phyloP scores from a whole-genome alignment of 306 rosid species.

The Malus orientalis region DNA sequence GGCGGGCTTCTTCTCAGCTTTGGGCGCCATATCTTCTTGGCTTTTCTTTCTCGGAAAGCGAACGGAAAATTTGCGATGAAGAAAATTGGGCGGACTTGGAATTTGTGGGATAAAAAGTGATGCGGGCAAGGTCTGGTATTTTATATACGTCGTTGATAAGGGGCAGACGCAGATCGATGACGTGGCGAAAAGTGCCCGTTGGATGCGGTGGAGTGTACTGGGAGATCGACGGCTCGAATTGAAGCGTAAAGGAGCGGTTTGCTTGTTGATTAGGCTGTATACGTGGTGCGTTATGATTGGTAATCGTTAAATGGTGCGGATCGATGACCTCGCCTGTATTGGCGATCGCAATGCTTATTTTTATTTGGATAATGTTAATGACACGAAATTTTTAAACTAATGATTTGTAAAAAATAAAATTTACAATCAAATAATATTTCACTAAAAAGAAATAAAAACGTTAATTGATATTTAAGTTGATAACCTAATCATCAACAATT shows the following conservation, averaged over 20 bases:
- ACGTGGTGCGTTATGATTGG: background rate
- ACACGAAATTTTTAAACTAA: too few species aligned
- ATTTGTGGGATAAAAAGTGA: rapidly evolving
- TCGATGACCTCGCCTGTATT: background rate
- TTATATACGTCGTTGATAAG: background rate
- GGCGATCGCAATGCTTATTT: background rate
- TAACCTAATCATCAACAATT: too few species aligned
- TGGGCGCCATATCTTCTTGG: constrained; percentile 49
- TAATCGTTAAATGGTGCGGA: background rate
- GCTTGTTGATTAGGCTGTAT: background rate
- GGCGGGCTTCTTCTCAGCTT: constrained; percentile 68
- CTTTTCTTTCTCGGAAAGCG: background rate
- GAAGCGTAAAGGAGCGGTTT: background rate
- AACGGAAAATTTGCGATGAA: background rate
- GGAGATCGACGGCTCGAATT: background rate
- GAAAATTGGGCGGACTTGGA: background rate
- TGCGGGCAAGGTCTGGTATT: background rate
- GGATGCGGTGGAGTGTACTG: background rate
- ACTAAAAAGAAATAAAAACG: too few species aligned
- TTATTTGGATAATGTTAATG: too few species aligned
- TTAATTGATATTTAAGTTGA: too few species aligned
- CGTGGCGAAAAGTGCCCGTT: background rate
- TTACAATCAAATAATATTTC: too few species aligned
- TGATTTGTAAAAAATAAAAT: too few species aligned
- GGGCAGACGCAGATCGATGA: background rate